Base-by-base conservation (phyloP, 2,329 filamentous ascomycete genomes). In the Alternaria incomplexa region DNA sequence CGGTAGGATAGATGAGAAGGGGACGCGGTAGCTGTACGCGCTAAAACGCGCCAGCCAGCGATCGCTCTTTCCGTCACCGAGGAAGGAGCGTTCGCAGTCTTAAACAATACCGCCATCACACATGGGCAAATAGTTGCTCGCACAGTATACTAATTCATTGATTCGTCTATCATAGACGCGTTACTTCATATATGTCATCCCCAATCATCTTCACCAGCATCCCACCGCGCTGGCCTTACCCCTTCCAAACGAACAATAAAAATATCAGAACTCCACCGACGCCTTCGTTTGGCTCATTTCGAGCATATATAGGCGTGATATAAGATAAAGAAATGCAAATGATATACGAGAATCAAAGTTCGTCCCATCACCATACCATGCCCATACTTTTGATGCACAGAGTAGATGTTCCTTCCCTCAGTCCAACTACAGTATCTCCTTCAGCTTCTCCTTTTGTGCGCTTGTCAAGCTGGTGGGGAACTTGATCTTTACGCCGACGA, bases 401-500 rank as follows among this genome's bases (percentile, higher is more conserved):
- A 50, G 20, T 13, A 22, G 22, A 3, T 47, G 8, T 57, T 40
- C 15, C 25, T 13, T 46, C 47, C 48, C 40, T 25, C 54, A 43
- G 7, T 13, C 30, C 30, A 56, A 40, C 74, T 81, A 87, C 60
- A 99, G 83, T 73, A 97, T 92, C 73, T 94, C 90, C 81, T 87
- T 92, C 68, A 99, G 81, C 77, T 91, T 86, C 67, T 89, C 83
- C 85, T 97, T 98, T 83, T 98, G 95, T 5, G 86, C 83, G 8
- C 86, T 61, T 5, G 93, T 95, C 80, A 99, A 81, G 44, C 82
- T 90, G 4, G 89, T 90, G 0, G 96, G 96, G 83, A 97, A 98
- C 77, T 92, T 94, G 79, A 99, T 94, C 76, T 96, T 96, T 74
- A 97, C 94, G 63, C 90, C 91, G 63, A 99, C 87, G 62, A 98